These are phyloP conservation scores for Actinomortierella ambigua DNA, from an alignment of 371 early-diverging fungal species.

Conservation along the genomic window DNA sequence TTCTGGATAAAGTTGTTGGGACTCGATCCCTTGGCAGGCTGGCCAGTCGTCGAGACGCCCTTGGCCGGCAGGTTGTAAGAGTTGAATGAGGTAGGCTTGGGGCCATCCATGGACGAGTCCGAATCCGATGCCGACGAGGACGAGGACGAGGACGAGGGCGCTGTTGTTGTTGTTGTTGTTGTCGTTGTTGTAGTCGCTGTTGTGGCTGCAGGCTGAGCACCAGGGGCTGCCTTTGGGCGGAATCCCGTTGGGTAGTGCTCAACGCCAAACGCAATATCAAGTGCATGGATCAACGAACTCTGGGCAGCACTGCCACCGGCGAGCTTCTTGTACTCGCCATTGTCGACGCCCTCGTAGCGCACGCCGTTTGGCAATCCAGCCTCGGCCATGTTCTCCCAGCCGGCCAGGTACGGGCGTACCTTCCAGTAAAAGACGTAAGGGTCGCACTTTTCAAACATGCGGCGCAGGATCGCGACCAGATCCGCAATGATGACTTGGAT, in stretches of 20 bases:
- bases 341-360: conserved; percentile 91
- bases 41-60: conserved; percentile 18
- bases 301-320: conserved; percentile 97
- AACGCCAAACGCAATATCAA: conserved; percentile 93
- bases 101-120: no score
- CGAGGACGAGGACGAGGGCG: conserved; percentile 33
- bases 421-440: conserved; percentile 96
- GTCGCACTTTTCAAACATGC: conserved; percentile 95
- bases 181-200: conserved; percentile 4
- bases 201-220: conserved; percentile 10
- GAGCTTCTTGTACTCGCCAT: conserved; percentile 75
- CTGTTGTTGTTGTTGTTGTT: conserved; percentile 47
- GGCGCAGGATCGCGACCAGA: conserved; percentile 68
- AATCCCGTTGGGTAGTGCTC: conserved; percentile 83
- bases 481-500: conserved; percentile 63
- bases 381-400: conserved; percentile 92
- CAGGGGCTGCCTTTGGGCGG: conserved; percentile 38
- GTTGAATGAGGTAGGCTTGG: conserved; percentile 7
- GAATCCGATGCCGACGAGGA: conserved; percentile 12
- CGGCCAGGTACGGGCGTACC: conserved; percentile 90
- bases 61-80: conserved; percentile 25
- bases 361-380: conserved; percentile 86
- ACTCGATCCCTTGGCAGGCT: conserved; percentile 56
- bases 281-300: conserved; percentile 88
- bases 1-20: conserved; percentile 75